These are phyloP conservation scores for Sporisorium exsertum DNA, from an alignment of 1,284 basidiomycete species.

Conservation along the genomic window DNA sequence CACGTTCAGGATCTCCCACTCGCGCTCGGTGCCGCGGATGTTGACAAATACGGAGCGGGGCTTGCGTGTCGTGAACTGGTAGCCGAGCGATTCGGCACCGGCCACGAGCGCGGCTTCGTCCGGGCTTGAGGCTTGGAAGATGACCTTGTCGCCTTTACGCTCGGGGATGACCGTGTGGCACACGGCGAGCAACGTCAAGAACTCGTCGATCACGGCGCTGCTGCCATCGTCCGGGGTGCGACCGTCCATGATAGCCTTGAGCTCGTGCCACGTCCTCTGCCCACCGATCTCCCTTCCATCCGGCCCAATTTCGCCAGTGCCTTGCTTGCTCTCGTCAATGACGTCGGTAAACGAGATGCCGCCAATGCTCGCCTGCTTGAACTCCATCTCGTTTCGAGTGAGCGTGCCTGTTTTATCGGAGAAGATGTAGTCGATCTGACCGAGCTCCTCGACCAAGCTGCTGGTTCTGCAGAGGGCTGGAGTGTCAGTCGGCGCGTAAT, in stretches of 20 bases:
- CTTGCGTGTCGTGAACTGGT: slow-evolving; percentile 93
- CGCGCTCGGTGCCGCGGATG: slow-evolving; percentile 78
- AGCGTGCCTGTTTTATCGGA: slow-evolving; percentile 98
- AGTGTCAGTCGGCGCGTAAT: slow-evolving; percentile 92
- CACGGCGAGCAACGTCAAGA: slow-evolving; percentile 89
- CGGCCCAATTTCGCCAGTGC: slow-evolving; percentile 70
- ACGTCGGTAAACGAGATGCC: slow-evolving; percentile 89
- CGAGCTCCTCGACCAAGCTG: slow-evolving; percentile 96
- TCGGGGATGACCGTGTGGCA: slow-evolving; percentile 99
- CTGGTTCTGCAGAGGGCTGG: slow-evolving; percentile 96
- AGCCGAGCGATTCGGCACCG: slow-evolving; percentile 91
- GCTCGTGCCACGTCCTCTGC: slow-evolving; percentile 80
- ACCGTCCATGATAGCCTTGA: slow-evolving; percentile 73
- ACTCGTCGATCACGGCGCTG: slow-evolving; percentile 80
- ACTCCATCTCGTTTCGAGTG: slow-evolving; percentile 97
- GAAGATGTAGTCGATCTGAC: slow-evolving; percentile 98
- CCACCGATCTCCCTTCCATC: slow-evolving; percentile 73
- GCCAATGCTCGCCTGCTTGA: slow-evolving; percentile 87
- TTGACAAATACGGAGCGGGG: slow-evolving; percentile 93
- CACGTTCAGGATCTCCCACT: slow-evolving; percentile 93
- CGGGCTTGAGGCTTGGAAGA: slow-evolving; percentile 96
- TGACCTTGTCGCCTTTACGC: slow-evolving; percentile 75
- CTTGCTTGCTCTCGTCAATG: slow-evolving; percentile 84
- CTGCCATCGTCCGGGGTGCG: slow-evolving; percentile 71
- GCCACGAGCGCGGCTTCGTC: slow-evolving; percentile 96